phyloP scores from a whole-genome alignment of 164 flowering plant species.

The Vitis rotundifolia region DNA sequence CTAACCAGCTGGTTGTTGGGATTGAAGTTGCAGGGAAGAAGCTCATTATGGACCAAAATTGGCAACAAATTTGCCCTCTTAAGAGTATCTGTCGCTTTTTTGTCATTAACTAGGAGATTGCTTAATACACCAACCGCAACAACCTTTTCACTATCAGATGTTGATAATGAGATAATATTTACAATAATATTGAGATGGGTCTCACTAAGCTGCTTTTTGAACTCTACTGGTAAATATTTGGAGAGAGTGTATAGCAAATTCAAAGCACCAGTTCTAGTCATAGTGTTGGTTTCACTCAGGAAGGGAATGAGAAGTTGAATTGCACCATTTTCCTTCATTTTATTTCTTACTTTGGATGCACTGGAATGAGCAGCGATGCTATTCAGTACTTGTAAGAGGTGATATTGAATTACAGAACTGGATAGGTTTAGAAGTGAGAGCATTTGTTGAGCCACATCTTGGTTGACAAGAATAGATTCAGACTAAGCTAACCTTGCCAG shows the following conservation, averaged over 20 bases:
- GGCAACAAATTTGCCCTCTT: conserved; percentile 53
- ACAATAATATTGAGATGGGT: conserved; percentile 36
- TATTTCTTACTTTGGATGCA: conserved; percentile 57
- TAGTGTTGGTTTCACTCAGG: conserved; percentile 41
- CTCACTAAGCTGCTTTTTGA: conserved; percentile 55
- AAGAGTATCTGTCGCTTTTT: conserved; percentile 57
- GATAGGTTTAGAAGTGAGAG: conserved; percentile 71
- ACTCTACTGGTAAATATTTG: conserved; percentile 49
- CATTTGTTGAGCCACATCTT: conserved; percentile 73
- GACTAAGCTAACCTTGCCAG: conserved; percentile 77
- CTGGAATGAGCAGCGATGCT: conserved; percentile 59
- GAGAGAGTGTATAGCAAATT: conserved; percentile 59
- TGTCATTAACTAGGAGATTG: conserved; percentile 58
- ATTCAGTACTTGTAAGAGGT: conserved; percentile 68
- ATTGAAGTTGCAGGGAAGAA: conserved; percentile 20
- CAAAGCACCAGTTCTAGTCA: conserved; percentile 51
- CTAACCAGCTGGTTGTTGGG: conserved; percentile 20
- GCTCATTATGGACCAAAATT: conserved; percentile 35
- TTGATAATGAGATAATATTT: conserved; percentile 44
- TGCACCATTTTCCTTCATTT: conserved; percentile 73
- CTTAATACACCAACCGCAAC: conserved; percentile 68
- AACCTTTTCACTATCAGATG: conserved; percentile 55
- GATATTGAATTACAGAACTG: conserved; percentile 60
- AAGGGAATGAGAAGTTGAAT: conserved; percentile 75
- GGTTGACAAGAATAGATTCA: conserved; percentile 58